A percentile compares a stretch with the other conserved stretches of the same genome.
These are phyloP conservation scores for Cucurbita maxima DNA, from an alignment of 306 rosid species.

Conservation along the genomic window DNA sequence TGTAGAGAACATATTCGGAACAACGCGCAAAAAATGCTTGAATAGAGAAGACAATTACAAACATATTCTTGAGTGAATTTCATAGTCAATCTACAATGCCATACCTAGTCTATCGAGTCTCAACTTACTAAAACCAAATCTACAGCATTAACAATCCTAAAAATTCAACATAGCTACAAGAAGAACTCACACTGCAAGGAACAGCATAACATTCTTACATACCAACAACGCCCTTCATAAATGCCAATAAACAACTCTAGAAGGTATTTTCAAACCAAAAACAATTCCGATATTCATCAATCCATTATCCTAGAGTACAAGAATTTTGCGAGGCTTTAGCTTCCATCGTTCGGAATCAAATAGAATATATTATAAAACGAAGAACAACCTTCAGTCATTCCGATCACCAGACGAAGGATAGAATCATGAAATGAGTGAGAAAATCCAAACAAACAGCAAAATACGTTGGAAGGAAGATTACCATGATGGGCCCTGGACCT, in stretches of 20 bases:
- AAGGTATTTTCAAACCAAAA: no score
- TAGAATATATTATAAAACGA: neutral
- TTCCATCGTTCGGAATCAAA: neutral
- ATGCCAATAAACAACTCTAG: neutral
- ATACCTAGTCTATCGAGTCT: neutral
- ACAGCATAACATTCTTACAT: neutral
- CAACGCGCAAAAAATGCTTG: neutral
- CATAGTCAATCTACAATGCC: neutral
- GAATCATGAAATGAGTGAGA: neutral
- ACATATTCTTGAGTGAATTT: neutral
- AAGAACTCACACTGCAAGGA: neutral
- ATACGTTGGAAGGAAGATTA: neutral
- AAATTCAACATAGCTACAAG: neutral
- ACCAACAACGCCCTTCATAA: neutral
- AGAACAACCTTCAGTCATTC: neutral
- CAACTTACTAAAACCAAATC: neutral
- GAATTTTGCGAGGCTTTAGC: neutral
- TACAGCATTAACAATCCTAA: neutral
- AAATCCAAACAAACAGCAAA: neutral
- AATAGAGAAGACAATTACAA: neutral
- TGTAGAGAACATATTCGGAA: neutral
- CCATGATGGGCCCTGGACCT: neutral
- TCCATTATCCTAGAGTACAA: neutral
- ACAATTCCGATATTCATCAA: neutral
- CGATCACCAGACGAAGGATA: neutral